These are phyloP conservation scores for Pezicula rhizophila DNA, from an alignment of 2,329 filamentous ascomycete species.

Conservation along the genomic window DNA sequence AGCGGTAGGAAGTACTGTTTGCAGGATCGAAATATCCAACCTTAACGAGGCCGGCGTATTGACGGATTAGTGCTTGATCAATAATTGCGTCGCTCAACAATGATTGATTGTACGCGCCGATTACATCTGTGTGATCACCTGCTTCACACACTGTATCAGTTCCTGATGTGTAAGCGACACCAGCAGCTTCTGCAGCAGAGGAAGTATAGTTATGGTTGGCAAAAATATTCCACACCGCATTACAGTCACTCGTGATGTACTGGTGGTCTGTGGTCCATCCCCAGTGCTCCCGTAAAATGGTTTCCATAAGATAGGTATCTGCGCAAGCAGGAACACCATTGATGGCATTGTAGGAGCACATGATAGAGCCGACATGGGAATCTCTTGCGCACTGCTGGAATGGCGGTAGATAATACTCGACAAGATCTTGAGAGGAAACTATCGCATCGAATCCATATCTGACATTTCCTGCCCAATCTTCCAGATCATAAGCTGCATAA, in stretches of 20 bases:
- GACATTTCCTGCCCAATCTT: conserved; percentile 37
- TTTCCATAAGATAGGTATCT: conserved; percentile 54
- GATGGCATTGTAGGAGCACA: conserved; percentile 59
- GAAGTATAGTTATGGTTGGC: conserved; percentile 33
- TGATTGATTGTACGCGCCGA: conserved; percentile 23
- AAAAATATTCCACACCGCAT: conserved; percentile 51
- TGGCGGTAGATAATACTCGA: conserved; percentile 61
- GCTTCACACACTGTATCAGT: background rate
- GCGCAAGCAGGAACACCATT: conserved; percentile 63
- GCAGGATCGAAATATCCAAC: conserved; percentile 51
- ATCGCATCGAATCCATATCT: conserved; percentile 50
- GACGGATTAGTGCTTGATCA: conserved; percentile 42
- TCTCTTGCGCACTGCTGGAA: conserved; percentile 59
- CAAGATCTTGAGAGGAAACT: conserved; percentile 54
- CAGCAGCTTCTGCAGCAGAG: conserved; percentile 29
- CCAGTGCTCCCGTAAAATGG: conserved; percentile 60
- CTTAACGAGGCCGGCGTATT: conserved; percentile 47
- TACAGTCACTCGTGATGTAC: conserved; percentile 61
- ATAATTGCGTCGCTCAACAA: conserved; percentile 39
- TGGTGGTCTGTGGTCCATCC: conserved; percentile 54
- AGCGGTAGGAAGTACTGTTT: conserved; percentile 38
- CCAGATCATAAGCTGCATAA: conserved; percentile 48
- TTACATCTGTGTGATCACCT: background rate
- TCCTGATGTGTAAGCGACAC: conserved; percentile 29
- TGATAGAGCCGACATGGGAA: conserved; percentile 50